Evolutionary conservation across 805 yeast species (phyloP).

Genomic region (Nakazawaea peltata): DNA sequence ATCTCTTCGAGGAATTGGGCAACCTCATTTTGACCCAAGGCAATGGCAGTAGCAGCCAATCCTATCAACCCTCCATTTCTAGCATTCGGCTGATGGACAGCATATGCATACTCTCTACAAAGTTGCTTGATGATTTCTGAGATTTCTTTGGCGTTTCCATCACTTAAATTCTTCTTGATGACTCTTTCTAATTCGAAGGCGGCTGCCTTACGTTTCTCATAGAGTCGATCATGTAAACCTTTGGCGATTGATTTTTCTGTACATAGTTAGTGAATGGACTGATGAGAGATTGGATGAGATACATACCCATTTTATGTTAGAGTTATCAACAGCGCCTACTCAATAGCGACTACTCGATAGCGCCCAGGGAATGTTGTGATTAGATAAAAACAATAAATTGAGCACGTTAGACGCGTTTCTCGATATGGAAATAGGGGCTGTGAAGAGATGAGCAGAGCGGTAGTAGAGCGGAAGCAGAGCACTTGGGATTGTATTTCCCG

Average conservation of each 20-base stretch:
- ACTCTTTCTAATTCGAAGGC: conserved; percentile 73
- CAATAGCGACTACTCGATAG: too few species aligned
- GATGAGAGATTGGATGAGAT: not conserved
- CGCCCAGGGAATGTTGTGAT: not conserved
- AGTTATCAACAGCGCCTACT: conserved; percentile 2
- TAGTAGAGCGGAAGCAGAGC: too few species aligned
- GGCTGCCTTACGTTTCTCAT: conserved; percentile 71
- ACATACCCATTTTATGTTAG: not conserved
- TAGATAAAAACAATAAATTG: not conserved
- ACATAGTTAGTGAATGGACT: not conserved
- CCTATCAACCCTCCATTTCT: conserved; percentile 96
- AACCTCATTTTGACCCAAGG: conserved; percentile 77
- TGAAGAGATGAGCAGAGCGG: too few species aligned
- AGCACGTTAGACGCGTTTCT: too few species aligned
- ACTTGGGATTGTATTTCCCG: too few species aligned
- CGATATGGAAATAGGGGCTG: too few species aligned
- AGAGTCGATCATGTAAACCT: conserved; percentile 65
- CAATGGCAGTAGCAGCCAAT: conserved; percentile 91
- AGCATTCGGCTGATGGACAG: conserved; percentile 79
- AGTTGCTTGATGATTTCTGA: conserved; percentile 64
- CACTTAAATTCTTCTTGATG: conserved; percentile 59
- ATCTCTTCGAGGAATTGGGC: conserved; percentile 78
- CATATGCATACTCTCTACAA: conserved; percentile 68
- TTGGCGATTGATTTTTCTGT: conserved; percentile 53
- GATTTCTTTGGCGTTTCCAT: conserved; percentile 53